phyloP scores from a whole-genome alignment of 2,329 filamentous ascomycete species.

The Aphanocladium album region DNA sequence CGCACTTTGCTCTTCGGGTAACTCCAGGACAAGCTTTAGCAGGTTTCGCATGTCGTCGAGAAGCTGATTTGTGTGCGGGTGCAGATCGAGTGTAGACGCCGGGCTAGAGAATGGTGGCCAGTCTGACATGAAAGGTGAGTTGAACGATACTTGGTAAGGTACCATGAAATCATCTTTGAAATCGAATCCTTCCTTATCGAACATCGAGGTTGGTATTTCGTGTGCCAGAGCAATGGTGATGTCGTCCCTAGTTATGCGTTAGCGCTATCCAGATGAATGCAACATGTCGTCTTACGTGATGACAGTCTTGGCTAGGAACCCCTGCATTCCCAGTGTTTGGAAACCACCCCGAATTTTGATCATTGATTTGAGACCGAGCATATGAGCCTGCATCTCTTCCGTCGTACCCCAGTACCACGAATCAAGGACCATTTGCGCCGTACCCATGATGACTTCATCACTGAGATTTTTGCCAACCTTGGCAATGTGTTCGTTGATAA shows the following conservation, averaged over 20 bases:
- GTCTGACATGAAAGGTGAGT: slow-evolving; percentile 41
- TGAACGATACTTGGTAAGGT: slow-evolving; percentile 40
- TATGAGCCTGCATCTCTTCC: slow-evolving; percentile 39
- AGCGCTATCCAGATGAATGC: slow-evolving; percentile 11
- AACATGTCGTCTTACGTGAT: slow-evolving; percentile 35
- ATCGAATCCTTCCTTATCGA: slow-evolving; percentile 35
- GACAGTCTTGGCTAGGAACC: slow-evolving; percentile 43
- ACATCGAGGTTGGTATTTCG: slow-evolving; percentile 39
- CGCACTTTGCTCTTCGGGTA: slow-evolving; percentile 30
- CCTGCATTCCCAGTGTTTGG: slow-evolving; percentile 39
- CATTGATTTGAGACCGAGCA: slow-evolving; percentile 44
- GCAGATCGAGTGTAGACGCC: slow-evolving; percentile 37
- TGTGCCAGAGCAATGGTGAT: slow-evolving; percentile 44
- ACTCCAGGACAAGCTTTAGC: slow-evolving; percentile 35
- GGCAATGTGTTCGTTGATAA: slow-evolving; percentile 44
- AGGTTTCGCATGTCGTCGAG: slow-evolving; percentile 48
- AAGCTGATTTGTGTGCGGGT: slow-evolving; percentile 41
- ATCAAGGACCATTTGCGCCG: slow-evolving; percentile 44
- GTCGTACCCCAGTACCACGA: slow-evolving; percentile 52
- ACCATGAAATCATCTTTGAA: slow-evolving; percentile 33
- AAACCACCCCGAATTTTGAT: slow-evolving; percentile 43
- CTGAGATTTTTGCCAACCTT: slow-evolving; percentile 31
- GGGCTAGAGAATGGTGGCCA: slow-evolving; percentile 39
- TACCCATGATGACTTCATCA: slow-evolving; percentile 43
- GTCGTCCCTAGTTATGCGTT: slow-evolving; percentile 34